Conservation (phyloP, 257 asterid genomes). For the Nemophila menziesii region DNA sequence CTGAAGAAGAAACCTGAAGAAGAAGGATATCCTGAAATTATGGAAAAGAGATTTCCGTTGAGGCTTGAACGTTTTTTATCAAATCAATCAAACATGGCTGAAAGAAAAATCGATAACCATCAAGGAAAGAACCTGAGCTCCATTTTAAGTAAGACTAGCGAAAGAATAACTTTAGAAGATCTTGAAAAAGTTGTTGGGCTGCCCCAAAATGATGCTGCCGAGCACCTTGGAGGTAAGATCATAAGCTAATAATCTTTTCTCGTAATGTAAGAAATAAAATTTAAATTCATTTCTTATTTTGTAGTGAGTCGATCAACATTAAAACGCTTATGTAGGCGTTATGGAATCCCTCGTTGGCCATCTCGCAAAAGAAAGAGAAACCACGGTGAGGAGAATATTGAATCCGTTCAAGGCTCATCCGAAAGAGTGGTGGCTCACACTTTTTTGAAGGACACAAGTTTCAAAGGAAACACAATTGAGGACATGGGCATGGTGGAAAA, state of each 20-base stretch:
- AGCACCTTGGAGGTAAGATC: slow-evolving; percentile 10
- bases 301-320: slow-evolving; percentile 19
- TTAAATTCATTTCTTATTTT: neutral
- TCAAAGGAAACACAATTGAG: neutral
- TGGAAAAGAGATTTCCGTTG: too few relatives aligned
- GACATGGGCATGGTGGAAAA: neutral
- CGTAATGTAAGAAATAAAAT: too few relatives aligned
- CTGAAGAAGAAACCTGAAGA: too few relatives aligned
- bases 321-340: slow-evolving; percentile 14
- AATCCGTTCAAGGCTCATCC: neutral
- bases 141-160: neutral
- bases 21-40: too few relatives aligned
- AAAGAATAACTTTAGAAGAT: slow-evolving; percentile 1
- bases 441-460: neutral
- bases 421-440: too few relatives aligned
- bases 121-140: too few relatives aligned
- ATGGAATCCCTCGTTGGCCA: slow-evolving; percentile 22
- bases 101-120: too few relatives aligned
- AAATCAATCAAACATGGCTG: too few relatives aligned
- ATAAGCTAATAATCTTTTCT: neutral
- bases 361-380: neutral
- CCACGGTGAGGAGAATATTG: neutral
- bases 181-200: slow-evolving; percentile 4
- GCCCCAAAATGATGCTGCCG: slow-evolving; percentile 10
- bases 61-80: too few relatives aligned